Evolutionary conservation across 1,284 basidiomycete genomes (phyloP).

Genomic region (Pyrrhoderma noxium): DNA sequence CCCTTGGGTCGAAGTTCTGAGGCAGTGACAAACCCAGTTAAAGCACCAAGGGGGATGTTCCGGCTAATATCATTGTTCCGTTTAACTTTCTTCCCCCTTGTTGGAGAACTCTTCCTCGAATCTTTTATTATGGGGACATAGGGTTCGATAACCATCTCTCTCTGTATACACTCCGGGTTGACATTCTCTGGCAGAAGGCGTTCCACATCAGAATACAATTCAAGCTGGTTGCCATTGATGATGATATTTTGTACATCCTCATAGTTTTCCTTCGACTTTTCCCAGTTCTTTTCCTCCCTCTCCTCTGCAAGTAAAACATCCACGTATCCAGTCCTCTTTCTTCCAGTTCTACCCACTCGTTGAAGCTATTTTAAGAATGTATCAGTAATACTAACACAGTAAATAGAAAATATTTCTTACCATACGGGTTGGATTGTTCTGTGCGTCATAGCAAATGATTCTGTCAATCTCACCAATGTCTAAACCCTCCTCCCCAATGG

Average conservation of each 20-base stretch:
- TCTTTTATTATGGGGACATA: constrained; percentile 37
- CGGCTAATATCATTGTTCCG: constrained; percentile 56
- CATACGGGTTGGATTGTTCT: constrained; percentile 95
- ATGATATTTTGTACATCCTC: constrained; percentile 88
- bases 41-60: constrained; percentile 61
- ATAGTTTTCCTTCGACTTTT: constrained; percentile 84
- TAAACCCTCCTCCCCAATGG: constrained; percentile 97
- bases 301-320: constrained; percentile 91
- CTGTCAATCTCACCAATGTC: constrained; percentile 99
- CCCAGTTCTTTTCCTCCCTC: constrained; percentile 89
- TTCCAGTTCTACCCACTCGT: constrained; percentile 92
- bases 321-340: constrained; percentile 85
- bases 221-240: constrained; percentile 77
- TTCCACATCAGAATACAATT: constrained; percentile 88
- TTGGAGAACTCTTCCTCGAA: constrained; percentile 24
- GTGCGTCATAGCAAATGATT: constrained; percentile 94
- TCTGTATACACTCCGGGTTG: constrained; percentile 74
- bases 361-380: constrained; percentile 60
- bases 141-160: constrained; percentile 72
- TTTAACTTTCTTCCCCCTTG: constrained; percentile 51
- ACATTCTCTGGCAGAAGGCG: constrained; percentile 77
- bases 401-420: constrained; percentile 37
- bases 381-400: not conserved
- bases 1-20: constrained; percentile 43
- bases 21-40: constrained; percentile 56